Evolutionary conservation across 345 rosid genomes (phyloP).

Genomic region (Salix udensis): DNA sequence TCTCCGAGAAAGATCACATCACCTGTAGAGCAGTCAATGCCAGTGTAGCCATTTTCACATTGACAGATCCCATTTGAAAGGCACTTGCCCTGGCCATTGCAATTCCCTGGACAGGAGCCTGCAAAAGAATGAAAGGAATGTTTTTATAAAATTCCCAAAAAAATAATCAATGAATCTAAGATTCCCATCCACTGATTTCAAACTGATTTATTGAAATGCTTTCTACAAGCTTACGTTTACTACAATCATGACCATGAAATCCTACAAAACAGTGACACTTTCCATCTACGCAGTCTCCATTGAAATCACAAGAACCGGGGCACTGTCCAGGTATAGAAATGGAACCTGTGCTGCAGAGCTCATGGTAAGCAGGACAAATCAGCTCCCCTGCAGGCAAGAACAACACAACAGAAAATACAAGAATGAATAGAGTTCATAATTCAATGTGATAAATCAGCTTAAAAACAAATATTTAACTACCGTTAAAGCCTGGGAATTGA

Average conservation of each 20-base stretch:
- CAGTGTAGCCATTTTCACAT: conserved; percentile 77
- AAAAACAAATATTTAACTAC: conserved; percentile 33
- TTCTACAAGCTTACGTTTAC: conserved; percentile 55
- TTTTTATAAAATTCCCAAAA: not conserved
- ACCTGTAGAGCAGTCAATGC: conserved; percentile 97
- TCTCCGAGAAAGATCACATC: not conserved
- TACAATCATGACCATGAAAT: conserved; percentile 84
- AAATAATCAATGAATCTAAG: not conserved
- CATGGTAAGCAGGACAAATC: conserved; percentile 84
- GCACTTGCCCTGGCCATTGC: conserved; percentile 80
- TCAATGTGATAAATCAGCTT: not conserved
- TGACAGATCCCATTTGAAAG: conserved; percentile 64
- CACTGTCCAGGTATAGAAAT: conserved; percentile 70
- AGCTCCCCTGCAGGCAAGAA: conserved; percentile 66
- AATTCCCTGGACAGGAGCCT: conserved; percentile 89
- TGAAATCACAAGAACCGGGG: conserved; percentile 69
- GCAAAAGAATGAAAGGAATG: conserved; percentile 13
- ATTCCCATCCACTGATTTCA: not conserved
- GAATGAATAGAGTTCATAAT: not conserved
- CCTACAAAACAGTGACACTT: conserved; percentile 85
- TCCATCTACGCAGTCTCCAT: conserved; percentile 93
- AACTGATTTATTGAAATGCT: conserved; percentile 1
- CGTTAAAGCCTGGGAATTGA: conserved; percentile 87
- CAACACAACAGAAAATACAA: conserved; percentile 10
- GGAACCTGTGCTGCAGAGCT: conserved; percentile 60